A percentile compares a stretch with the other conserved stretches of the same genome.
Conservation (phyloP, 306 rosid genomes). For the Fagus crenata region DNA sequence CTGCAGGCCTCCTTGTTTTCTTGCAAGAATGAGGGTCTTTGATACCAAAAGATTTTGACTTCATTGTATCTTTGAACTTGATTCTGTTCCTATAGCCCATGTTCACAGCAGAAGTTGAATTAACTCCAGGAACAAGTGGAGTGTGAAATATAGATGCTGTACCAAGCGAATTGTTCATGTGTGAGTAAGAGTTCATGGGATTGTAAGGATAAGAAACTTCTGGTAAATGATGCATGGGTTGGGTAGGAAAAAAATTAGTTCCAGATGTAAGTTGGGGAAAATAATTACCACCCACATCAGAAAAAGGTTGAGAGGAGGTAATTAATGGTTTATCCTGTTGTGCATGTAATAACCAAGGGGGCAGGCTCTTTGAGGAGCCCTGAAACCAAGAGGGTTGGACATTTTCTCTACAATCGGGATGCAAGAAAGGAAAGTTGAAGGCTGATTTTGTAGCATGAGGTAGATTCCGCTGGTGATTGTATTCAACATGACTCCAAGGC, state of each 20-base stretch:
- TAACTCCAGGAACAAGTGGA: constrained; percentile 36
- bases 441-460: constrained; percentile 48
- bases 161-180: constrained; percentile 38
- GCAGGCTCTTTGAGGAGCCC: constrained; percentile 44
- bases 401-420: constrained; percentile 49
- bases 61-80: constrained; percentile 47
- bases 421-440: constrained; percentile 68
- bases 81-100: constrained; percentile 39
- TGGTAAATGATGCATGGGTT: constrained; percentile 42
- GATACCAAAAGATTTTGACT: constrained; percentile 45
- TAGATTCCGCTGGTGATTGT: constrained; percentile 42
- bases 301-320: constrained; percentile 43
- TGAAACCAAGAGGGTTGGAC: constrained; percentile 54
- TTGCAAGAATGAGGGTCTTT: constrained; percentile 50
- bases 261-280: constrained; percentile 53
- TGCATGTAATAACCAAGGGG: constrained; percentile 63
- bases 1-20: constrained; percentile 40
- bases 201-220: constrained; percentile 46
- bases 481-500: constrained; percentile 46
- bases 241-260: constrained; percentile 38
- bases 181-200: constrained; percentile 44
- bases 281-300: constrained; percentile 35
- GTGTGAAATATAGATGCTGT: constrained; percentile 47
- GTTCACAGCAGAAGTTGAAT: constrained; percentile 35
- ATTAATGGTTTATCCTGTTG: constrained; percentile 45